These are phyloP conservation scores for Ceratocystis lukuohia DNA, from an alignment of 2,329 filamentous ascomycete genomes.

Conservation along the genomic window DNA sequence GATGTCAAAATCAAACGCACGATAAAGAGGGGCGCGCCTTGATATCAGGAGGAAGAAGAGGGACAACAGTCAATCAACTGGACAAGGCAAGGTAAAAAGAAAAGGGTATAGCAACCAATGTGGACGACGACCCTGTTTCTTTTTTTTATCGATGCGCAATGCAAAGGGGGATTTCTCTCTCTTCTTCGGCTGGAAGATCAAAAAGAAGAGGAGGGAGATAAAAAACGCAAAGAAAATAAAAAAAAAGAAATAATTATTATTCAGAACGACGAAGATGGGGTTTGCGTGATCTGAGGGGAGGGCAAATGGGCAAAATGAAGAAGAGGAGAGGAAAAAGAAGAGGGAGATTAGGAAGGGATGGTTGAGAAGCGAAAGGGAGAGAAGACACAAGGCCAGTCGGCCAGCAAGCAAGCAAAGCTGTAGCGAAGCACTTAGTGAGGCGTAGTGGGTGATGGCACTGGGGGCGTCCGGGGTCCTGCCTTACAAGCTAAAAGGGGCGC, in stretches of 20 bases:
- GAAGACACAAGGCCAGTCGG: not conserved
- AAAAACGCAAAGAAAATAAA: not conserved
- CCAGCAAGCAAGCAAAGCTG: not conserved
- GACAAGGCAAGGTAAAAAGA: not conserved
- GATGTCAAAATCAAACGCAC: conserved; percentile 8
- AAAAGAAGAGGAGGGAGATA: not conserved
- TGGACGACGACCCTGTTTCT: not conserved
- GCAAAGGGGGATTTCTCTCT: not conserved
- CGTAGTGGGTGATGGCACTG: not conserved
- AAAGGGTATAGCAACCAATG: conserved; percentile 4
- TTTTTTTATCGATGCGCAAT: conserved; percentile 5
- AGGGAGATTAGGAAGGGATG: conserved; percentile 6
- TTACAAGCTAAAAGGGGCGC: too few relatives aligned
- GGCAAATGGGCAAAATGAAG: conserved; percentile 13
- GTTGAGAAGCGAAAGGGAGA: not conserved
- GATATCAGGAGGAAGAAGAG: conserved; percentile 7
- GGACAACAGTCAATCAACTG: not conserved
- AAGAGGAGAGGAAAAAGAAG: conserved; percentile 9
- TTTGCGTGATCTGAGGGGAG: conserved; percentile 1
- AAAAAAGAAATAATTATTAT: conserved; percentile 13
- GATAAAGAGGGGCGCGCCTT: conserved; percentile 20
- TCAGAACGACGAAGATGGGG: conserved; percentile 8
- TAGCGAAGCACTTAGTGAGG: not conserved
- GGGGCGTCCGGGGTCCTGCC: not conserved
- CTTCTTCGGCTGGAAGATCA: not conserved